Evolutionary conservation across 352 stramenopile genomes (phyloP).

Genomic region (Pythium myriotylum): DNA sequence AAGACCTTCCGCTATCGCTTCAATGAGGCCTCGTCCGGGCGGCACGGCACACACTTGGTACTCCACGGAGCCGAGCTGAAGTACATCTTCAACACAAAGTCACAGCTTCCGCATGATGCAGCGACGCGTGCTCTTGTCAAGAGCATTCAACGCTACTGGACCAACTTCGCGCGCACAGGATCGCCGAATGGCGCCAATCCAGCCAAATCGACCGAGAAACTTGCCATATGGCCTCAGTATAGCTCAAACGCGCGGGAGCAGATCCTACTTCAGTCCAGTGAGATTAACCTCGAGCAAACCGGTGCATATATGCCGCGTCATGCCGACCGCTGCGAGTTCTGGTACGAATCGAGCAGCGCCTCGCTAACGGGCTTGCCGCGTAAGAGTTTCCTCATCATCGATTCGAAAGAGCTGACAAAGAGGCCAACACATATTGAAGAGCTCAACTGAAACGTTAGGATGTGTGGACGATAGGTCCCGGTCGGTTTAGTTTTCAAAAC

Average conservation of each 20-base stretch:
- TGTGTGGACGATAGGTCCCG: no score
- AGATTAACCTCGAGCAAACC: not conserved
- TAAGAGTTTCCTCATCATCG: no score
- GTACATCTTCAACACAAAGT: slow-evolving; percentile 8
- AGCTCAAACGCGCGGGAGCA: not conserved
- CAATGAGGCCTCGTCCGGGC: not conserved
- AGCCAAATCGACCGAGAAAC: not conserved
- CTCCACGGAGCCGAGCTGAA: not conserved
- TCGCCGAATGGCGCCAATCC: slow-evolving; percentile 11
- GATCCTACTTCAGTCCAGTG: not conserved
- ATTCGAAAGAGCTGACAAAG: no score
- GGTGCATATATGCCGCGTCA: slow-evolving; percentile 1
- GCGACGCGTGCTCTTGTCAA: not conserved
- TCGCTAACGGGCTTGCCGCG: not conserved
- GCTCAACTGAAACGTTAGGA: no score
- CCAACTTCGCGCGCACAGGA: not conserved
- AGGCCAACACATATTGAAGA: no score
- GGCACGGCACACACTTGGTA: not conserved
- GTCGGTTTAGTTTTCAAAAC: no score
- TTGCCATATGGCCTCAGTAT: not conserved
- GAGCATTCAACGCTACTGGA: slow-evolving; percentile 11
- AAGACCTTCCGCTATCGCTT: slow-evolving; percentile 10
- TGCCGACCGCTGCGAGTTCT: slow-evolving; percentile 2
- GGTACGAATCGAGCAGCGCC: not conserved
- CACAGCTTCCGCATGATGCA: not conserved